phyloP scores from a whole-genome alignment of 495 filamentous ascomycete species.

The Echria macrotheca region DNA sequence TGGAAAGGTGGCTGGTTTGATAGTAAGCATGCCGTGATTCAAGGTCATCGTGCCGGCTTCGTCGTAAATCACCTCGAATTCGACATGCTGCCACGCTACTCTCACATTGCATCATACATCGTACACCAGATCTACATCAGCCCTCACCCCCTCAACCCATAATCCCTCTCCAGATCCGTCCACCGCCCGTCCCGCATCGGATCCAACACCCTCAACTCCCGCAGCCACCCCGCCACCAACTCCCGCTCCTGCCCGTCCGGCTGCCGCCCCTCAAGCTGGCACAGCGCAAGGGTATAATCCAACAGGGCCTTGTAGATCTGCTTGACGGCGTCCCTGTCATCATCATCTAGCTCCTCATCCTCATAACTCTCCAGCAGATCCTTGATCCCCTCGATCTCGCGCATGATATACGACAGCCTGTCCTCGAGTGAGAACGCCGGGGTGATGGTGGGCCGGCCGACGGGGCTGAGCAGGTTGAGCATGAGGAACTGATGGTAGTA shows the following conservation, averaged over 20 bases:
- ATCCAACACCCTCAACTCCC: conserved; percentile 59
- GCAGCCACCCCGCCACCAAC: conserved; percentile 55
- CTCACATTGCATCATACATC: too few relatives aligned
- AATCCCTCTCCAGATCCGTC: conserved; percentile 53
- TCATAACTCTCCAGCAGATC: conserved; percentile 72
- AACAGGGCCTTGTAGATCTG: conserved; percentile 77
- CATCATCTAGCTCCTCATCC: conserved; percentile 37
- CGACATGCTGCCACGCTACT: too few relatives aligned
- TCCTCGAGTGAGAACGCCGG: conserved; percentile 57
- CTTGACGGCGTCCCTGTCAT: conserved; percentile 33
- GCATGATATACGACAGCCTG: conserved; percentile 57
- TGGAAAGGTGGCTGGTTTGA: too few relatives aligned
- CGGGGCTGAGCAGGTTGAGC: conserved; percentile 45
- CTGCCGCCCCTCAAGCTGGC: conserved; percentile 34
- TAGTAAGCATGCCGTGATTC: too few relatives aligned
- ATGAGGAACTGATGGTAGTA: conserved; percentile 89
- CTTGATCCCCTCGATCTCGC: conserved; percentile 62
- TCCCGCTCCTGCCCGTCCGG: conserved; percentile 34
- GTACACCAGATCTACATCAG: neutral
- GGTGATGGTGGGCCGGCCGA: conserved; percentile 49
- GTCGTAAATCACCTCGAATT: too few relatives aligned
- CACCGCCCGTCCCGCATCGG: conserved; percentile 65
- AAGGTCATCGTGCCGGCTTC: too few relatives aligned
- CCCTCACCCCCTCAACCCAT: conserved; percentile 14
- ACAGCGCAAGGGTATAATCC: conserved; percentile 51